Evolutionary conservation across 306 rosid species (phyloP).

Genomic region (Cucurbita moschata): DNA sequence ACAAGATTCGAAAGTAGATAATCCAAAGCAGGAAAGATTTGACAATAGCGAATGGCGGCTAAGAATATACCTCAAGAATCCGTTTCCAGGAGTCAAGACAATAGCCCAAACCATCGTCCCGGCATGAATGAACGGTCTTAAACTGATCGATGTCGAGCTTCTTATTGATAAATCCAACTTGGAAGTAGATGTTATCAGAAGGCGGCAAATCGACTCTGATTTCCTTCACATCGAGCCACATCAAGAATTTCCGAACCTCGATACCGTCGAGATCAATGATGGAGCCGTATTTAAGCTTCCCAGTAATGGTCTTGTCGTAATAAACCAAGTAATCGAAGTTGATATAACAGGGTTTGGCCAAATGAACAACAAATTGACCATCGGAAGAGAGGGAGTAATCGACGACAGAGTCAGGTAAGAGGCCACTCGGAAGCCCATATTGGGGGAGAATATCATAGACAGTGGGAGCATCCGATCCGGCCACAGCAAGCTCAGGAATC

Average conservation of each 20-base stretch:
- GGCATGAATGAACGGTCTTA: constrained; percentile 52
- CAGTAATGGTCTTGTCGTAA: constrained; percentile 52
- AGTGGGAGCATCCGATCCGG: constrained; percentile 4
- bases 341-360: constrained; percentile 49
- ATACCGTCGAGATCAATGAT: constrained; percentile 60
- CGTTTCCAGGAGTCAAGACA: constrained; percentile 15
- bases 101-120: constrained; percentile 15
- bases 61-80: constrained; percentile 25
- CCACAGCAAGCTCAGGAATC: not conserved
- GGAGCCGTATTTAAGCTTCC: constrained; percentile 63
- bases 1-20: not conserved
- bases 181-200: constrained; percentile 55
- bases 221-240: constrained; percentile 80
- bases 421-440: constrained; percentile 72
- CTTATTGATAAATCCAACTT: constrained; percentile 75
- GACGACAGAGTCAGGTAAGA: constrained; percentile 49
- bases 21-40: not conserved
- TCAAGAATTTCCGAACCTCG: constrained; percentile 49
- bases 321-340: constrained; percentile 62
- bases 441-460: constrained; percentile 62
- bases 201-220: constrained; percentile 85
- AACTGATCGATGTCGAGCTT: constrained; percentile 66
- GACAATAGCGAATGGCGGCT: not conserved
- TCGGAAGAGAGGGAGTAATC: constrained; percentile 41
- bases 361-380: constrained; percentile 44